A percentile compares a stretch with the other conserved stretches of the same genome.
These are phyloP conservation scores for Phlebiopsis gigantea DNA, from an alignment of 768 basidiomycete species.

Conservation along the genomic window DNA sequence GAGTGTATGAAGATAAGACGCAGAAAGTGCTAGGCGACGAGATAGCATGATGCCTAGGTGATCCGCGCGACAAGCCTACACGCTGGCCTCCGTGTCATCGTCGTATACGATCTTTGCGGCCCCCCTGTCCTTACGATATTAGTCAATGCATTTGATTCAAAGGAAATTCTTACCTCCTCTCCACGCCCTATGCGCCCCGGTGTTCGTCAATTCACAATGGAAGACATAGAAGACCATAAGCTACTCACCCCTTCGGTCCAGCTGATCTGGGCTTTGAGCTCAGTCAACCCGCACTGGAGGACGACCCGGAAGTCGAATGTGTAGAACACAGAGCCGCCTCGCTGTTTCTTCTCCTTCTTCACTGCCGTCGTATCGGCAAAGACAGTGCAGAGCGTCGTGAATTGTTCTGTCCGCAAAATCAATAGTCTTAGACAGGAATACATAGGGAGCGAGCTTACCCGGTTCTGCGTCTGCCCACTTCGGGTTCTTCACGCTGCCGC, in stretches of 20 bases:
- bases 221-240: neutral
- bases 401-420: neutral
- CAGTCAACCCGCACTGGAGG: neutral
- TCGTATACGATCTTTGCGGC: slow-evolving; percentile 26
- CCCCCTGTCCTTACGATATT: neutral
- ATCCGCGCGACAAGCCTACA: no score
- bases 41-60: no score
- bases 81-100: slow-evolving; percentile 16
- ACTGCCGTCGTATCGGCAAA: slow-evolving; percentile 1
- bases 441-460: slow-evolving; percentile 16
- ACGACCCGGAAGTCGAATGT: neutral
- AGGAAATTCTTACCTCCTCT: neutral
- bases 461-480: slow-evolving; percentile 31
- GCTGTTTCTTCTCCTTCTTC: neutral
- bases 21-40: no score
- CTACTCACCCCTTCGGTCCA: neutral
- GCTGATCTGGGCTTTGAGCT: slow-evolving; percentile 1
- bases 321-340: neutral
- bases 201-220: neutral
- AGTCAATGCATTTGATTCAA: neutral
- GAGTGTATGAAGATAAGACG: no score
- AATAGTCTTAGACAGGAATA: neutral
- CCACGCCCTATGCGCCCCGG: neutral
- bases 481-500: slow-evolving; percentile 24
- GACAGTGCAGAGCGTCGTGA: slow-evolving; percentile 3